Evolutionary conservation across 768 basidiomycete genomes (phyloP).

Genomic region (Polyporus arcularius): DNA sequence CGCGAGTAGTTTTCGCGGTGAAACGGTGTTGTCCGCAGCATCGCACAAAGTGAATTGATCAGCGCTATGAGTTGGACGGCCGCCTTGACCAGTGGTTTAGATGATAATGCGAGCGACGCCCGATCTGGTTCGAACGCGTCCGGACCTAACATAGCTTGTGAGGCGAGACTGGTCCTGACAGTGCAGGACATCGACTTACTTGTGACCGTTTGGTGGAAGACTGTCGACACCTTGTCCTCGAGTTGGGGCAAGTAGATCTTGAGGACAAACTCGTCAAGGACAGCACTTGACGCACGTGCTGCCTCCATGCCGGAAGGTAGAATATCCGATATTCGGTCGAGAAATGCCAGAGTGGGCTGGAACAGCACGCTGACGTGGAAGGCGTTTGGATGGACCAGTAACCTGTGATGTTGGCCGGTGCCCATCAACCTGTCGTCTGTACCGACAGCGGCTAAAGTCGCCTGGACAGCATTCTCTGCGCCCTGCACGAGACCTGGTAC

Average conservation of each 20-base stretch:
- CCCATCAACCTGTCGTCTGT: constrained; percentile 76
- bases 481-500: constrained; percentile 92
- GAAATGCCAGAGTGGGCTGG: constrained; percentile 86
- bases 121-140: constrained; percentile 89
- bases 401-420: constrained; percentile 76
- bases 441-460: constrained; percentile 58
- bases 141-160: constrained; percentile 47
- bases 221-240: constrained; percentile 86
- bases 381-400: constrained; percentile 86
- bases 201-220: constrained; percentile 85
- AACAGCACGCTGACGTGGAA: constrained; percentile 96
- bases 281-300: constrained; percentile 63
- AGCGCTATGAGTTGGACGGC: constrained; percentile 84
- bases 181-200: constrained; percentile 41
- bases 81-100: constrained; percentile 80
- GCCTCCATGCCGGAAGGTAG: constrained; percentile 74
- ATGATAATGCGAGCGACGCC: constrained; percentile 59
- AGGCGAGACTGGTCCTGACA: background rate
- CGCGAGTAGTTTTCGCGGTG: constrained; percentile 93
- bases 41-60: constrained; percentile 88
- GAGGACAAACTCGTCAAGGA: constrained; percentile 91
- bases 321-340: constrained; percentile 68
- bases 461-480: constrained; percentile 63
- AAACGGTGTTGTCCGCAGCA: constrained; percentile 91
- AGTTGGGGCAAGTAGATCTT: constrained; percentile 92